Evolutionary conservation across 164 flowering plant genomes (phyloP).

Genomic region (Annona squamosa): DNA sequence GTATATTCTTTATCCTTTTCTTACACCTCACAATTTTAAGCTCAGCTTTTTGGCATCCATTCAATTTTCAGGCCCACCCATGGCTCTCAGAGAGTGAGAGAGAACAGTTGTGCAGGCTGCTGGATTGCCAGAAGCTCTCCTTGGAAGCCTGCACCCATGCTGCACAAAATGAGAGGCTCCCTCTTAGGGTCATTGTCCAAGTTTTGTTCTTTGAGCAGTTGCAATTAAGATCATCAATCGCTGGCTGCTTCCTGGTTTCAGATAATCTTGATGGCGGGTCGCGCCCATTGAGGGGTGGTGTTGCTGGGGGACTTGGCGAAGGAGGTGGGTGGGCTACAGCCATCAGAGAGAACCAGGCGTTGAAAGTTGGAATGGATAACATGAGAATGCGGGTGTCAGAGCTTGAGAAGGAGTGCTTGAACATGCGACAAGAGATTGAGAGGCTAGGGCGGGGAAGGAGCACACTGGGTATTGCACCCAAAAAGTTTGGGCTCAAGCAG

Average conservation of each 20-base stretch:
- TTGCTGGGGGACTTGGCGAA: slow-evolving; percentile 41
- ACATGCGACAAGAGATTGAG: slow-evolving; percentile 84
- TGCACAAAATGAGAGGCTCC: slow-evolving; percentile 89
- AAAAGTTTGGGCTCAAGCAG: slow-evolving; percentile 74
- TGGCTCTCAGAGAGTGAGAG: slow-evolving; percentile 82
- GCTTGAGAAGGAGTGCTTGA: slow-evolving; percentile 83
- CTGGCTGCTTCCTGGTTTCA: slow-evolving; percentile 83
- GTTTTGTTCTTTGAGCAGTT: slow-evolving; percentile 95
- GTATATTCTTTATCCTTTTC: not conserved
- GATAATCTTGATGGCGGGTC: slow-evolving; percentile 86
- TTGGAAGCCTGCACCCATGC: slow-evolving; percentile 97
- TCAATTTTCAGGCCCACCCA: slow-evolving; percentile 67
- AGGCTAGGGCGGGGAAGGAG: slow-evolving; percentile 47
- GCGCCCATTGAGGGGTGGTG: slow-evolving; percentile 54
- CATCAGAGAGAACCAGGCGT: slow-evolving; percentile 74
- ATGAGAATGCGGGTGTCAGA: slow-evolving; percentile 84
- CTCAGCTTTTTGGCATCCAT: not conserved
- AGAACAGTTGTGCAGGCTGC: slow-evolving; percentile 75
- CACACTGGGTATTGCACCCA: slow-evolving; percentile 65
- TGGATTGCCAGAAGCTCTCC: slow-evolving; percentile 95
- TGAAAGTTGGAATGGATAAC: slow-evolving; percentile 86
- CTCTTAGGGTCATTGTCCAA: slow-evolving; percentile 76
- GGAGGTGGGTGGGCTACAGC: slow-evolving; percentile 73
- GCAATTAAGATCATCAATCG: slow-evolving; percentile 78
- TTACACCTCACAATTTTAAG: not conserved